These are phyloP conservation scores for Chalciporus piperatus DNA, from an alignment of 768 basidiomycete species.

Conservation along the genomic window DNA sequence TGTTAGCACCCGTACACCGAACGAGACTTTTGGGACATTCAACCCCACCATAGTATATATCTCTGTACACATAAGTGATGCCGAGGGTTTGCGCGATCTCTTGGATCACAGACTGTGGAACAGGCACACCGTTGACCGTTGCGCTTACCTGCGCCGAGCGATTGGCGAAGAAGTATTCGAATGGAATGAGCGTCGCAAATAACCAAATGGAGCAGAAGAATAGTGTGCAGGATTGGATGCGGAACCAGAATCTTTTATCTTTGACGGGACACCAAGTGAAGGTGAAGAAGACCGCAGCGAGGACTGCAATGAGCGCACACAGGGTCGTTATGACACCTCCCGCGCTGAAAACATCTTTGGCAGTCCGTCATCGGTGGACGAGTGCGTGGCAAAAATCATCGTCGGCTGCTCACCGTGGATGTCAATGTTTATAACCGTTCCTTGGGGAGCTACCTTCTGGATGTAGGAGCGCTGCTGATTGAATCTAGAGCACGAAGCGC, in stretches of 20 bases:
- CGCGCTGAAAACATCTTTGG: conserved; percentile 38
- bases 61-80: conserved; percentile 40
- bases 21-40: background rate
- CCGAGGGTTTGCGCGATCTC: conserved; percentile 36
- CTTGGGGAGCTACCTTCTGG: conserved; percentile 3
- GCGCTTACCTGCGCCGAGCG: conserved; percentile 45
- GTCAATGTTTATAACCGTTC: conserved; percentile 6
- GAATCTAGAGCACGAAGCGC: conserved; percentile 1
- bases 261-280: conserved; percentile 16
- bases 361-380: background rate
- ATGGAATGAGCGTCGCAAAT: conserved; percentile 47
- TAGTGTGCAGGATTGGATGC: conserved; percentile 37
- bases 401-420: conserved; percentile 11
- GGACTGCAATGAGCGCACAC: conserved; percentile 32
- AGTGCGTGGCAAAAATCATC: background rate
- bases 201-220: conserved; percentile 45
- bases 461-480: conserved; percentile 13
- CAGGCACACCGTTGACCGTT: conserved; percentile 32
- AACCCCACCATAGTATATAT: conserved; percentile 43
- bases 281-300: conserved; percentile 29
- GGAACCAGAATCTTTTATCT: conserved; percentile 14
- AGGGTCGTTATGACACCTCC: conserved; percentile 38
- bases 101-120: conserved; percentile 40
- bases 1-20: background rate
- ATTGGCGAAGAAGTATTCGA: conserved; percentile 45